These are phyloP conservation scores for Epichloe sylvatica DNA, from an alignment of 2,329 filamentous ascomycete species.

Conservation along the genomic window DNA sequence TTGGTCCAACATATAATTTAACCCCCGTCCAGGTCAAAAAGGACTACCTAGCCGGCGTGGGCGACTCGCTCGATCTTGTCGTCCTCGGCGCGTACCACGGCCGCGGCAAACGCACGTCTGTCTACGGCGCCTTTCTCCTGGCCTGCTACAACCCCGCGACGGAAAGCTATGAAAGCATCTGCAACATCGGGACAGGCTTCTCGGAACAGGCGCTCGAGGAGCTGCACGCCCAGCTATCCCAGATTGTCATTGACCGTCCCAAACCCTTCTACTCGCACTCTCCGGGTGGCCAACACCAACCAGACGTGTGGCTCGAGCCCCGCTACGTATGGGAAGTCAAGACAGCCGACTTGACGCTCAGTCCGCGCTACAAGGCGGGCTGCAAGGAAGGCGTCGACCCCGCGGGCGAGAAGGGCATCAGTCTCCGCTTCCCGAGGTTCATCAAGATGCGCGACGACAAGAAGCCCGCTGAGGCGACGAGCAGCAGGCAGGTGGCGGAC, in stretches of 20 bases:
- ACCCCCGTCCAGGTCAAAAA: constrained; percentile 68
- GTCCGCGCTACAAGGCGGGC: constrained; percentile 86
- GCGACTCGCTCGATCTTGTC: constrained; percentile 91
- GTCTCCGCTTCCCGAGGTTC: constrained; percentile 80
- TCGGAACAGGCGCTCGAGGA: constrained; percentile 88
- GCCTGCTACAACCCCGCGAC: constrained; percentile 76
- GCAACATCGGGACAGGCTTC: constrained; percentile 97
- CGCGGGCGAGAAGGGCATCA: constrained; percentile 63
- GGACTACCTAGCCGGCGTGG: constrained; percentile 86
- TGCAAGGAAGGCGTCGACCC: constrained; percentile 64
- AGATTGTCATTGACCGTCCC: constrained; percentile 70
- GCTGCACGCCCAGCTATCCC: constrained; percentile 60
- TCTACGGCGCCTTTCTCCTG: constrained; percentile 90
- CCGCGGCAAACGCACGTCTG: constrained; percentile 86
- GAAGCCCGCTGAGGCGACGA: constrained; percentile 83
- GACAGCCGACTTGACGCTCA: constrained; percentile 86
- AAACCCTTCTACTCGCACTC: constrained; percentile 94
- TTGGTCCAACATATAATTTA: not conserved
- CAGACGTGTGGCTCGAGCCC: constrained; percentile 97
- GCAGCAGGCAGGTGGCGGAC: constrained; percentile 73
- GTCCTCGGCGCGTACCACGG: constrained; percentile 90
- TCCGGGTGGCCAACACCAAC: constrained; percentile 74
- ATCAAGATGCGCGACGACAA: constrained; percentile 90
- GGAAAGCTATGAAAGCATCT: constrained; percentile 86
- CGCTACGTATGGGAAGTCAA: constrained; percentile 94